Conservation (phyloP, 805 yeast species). For the Spathaspora boniae region DNA sequence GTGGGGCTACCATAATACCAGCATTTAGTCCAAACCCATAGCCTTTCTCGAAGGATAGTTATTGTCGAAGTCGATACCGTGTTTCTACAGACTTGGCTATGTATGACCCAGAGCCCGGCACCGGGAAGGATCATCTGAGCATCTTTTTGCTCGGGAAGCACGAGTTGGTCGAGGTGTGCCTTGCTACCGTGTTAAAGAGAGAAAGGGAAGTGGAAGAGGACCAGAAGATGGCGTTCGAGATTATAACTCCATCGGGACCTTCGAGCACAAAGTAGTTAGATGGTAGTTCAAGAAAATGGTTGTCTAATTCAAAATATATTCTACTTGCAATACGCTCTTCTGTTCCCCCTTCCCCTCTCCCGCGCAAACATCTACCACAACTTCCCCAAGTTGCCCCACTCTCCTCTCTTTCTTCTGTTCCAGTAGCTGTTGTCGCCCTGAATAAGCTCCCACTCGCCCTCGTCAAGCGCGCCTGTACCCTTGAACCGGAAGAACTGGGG, state of each 20-base stretch:
- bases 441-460: slow-evolving; percentile 51
- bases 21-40: too few species aligned
- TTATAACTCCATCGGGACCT: too few species aligned
- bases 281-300: too few species aligned
- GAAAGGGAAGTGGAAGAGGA: slow-evolving; percentile 5
- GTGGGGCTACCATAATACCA: too few species aligned
- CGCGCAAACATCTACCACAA: slow-evolving; percentile 46
- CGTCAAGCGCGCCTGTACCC: slow-evolving; percentile 32
- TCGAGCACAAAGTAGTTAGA: too few species aligned
- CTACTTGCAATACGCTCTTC: background rate
- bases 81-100: background rate
- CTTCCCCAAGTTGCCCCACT: slow-evolving; percentile 56
- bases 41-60: too few species aligned
- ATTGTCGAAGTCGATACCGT: too few species aligned
- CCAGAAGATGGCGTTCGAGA: too few species aligned
- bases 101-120: too few species aligned
- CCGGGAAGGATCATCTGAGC: slow-evolving; percentile 8
- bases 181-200: slow-evolving; percentile 9
- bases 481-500: slow-evolving; percentile 64
- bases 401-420: slow-evolving; percentile 63
- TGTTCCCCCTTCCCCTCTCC: too few species aligned
- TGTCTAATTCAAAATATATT: background rate
- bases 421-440: slow-evolving; percentile 69
- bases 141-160: slow-evolving; percentile 5
- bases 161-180: slow-evolving; percentile 8